A percentile compares a stretch with the other conserved stretches of the same genome.
Evolutionary conservation across 1,284 basidiomycete species (phyloP).

Genomic region (Rhizoctonia solani): DNA sequence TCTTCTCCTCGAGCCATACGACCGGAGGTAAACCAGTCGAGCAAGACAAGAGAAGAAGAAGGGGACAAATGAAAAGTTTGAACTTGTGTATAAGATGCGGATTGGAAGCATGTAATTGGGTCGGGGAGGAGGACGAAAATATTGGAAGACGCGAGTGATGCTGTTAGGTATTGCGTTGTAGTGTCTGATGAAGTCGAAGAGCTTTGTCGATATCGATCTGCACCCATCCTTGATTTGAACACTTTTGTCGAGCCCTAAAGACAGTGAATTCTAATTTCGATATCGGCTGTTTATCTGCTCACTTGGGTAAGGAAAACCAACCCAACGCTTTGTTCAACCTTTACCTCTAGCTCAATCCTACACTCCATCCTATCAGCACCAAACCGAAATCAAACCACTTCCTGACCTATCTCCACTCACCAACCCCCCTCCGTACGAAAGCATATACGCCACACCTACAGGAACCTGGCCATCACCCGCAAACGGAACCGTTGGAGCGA

Average conservation of each 20-base stretch:
- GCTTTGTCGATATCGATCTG: constrained; percentile 37
- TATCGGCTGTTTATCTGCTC: constrained; percentile 41
- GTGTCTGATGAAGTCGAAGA: not conserved
- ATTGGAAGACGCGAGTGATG: constrained; percentile 56
- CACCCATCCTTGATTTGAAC: constrained; percentile 71
- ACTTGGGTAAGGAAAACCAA: constrained; percentile 84
- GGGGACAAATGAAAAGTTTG: constrained; percentile 71
- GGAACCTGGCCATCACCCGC: constrained; percentile 40
- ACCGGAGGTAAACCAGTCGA: constrained; percentile 93
- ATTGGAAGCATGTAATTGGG: constrained; percentile 87
- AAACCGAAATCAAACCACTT: constrained; percentile 66
- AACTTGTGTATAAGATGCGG: constrained; percentile 78
- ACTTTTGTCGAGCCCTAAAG: constrained; percentile 89
- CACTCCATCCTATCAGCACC: constrained; percentile 38
- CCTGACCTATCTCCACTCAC: constrained; percentile 76
- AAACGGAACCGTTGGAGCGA: constrained; percentile 59
- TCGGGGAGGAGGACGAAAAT: constrained; percentile 84
- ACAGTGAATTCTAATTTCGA: not conserved
- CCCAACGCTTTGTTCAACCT: constrained; percentile 46
- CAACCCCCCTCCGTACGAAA: constrained; percentile 92
- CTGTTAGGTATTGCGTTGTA: constrained; percentile 60
- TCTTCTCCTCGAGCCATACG: constrained; percentile 78
- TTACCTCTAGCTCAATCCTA: constrained; percentile 18
- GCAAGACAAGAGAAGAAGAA: constrained; percentile 64
- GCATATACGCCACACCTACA: constrained; percentile 75